Conservation (phyloP, 495 filamentous ascomycete species). For the Penicillium egyptiacum region DNA sequence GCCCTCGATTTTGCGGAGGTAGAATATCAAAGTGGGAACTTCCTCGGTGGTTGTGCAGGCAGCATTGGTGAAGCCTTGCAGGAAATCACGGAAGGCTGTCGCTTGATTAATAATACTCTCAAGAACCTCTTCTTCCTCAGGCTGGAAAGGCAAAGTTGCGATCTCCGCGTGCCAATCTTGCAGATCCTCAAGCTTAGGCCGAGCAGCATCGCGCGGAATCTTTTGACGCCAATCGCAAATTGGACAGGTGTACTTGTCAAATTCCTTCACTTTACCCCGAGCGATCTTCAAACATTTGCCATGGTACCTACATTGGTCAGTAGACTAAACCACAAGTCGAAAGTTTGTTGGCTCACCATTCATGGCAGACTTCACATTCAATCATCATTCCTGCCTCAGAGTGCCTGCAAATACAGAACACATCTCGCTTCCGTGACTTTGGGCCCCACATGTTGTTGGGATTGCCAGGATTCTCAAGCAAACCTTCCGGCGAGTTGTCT, state of each 20-base stretch:
- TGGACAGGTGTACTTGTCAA: slow-evolving; percentile 97
- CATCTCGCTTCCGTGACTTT: slow-evolving; percentile 64
- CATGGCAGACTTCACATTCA: slow-evolving; percentile 95
- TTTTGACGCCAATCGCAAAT: slow-evolving; percentile 98
- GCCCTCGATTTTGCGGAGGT: slow-evolving; percentile 96
- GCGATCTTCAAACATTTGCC: slow-evolving; percentile 99
- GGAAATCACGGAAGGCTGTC: slow-evolving; percentile 77
- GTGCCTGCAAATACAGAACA: slow-evolving; percentile 95
- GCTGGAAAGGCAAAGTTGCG: slow-evolving; percentile 82
- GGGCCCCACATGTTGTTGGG: slow-evolving; percentile 48
- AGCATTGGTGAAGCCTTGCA: slow-evolving; percentile 76
- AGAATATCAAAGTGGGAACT: slow-evolving; percentile 89
- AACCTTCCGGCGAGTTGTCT: slow-evolving; percentile 73
- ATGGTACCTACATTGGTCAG: slow-evolving; percentile 69
- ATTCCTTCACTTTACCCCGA: slow-evolving; percentile 94
- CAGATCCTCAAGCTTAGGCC: slow-evolving; percentile 93
- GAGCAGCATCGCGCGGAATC: slow-evolving; percentile 96
- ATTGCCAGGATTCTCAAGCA: slow-evolving; percentile 48
- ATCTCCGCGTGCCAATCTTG: slow-evolving; percentile 87
- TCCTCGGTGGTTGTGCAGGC: slow-evolving; percentile 80
- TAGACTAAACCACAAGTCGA: neutral
- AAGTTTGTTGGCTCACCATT: slow-evolving; percentile 66
- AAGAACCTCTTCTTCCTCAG: slow-evolving; percentile 87
- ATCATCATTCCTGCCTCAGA: slow-evolving; percentile 99
- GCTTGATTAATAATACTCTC: slow-evolving; percentile 83